Evolutionary conservation across 1,284 basidiomycete genomes (phyloP).

Genomic region (Schizophyllum commune): DNA sequence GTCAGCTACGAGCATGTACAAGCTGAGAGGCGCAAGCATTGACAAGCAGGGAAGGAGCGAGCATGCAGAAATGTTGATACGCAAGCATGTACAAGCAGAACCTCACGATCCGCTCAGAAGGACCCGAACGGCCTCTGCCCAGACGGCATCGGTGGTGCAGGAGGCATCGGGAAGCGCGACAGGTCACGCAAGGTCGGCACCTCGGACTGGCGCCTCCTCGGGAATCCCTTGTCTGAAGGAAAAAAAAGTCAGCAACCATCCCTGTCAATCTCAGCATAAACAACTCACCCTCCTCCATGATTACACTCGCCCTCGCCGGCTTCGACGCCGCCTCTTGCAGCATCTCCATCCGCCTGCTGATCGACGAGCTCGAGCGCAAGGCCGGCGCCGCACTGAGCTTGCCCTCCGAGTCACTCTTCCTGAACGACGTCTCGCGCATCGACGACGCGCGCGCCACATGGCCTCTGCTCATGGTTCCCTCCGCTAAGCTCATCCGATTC

Average conservation of each 20-base stretch:
- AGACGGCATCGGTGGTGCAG: conserved; percentile 27
- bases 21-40: too few species aligned
- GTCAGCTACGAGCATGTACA: too few species aligned
- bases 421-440: background rate
- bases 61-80: too few species aligned
- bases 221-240: background rate
- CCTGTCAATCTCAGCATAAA: background rate
- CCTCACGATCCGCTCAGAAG: conserved; percentile 17
- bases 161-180: conserved; percentile 33
- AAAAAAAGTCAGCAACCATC: background rate
- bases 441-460: background rate
- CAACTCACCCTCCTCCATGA: background rate
- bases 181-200: conserved; percentile 1
- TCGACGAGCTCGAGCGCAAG: background rate
- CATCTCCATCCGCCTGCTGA: background rate
- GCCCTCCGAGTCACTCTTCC: background rate
- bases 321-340: conserved; percentile 11
- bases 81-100: too few species aligned
- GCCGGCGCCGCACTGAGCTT: background rate
- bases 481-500: background rate
- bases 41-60: too few species aligned
- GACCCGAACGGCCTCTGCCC: conserved; percentile 27
- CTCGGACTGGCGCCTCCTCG: background rate
- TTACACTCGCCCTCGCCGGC: background rate
- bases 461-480: background rate